These are phyloP conservation scores for Cladosporium sp. DNA, from an alignment of 2,329 filamentous ascomycete genomes.

Conservation along the genomic window DNA sequence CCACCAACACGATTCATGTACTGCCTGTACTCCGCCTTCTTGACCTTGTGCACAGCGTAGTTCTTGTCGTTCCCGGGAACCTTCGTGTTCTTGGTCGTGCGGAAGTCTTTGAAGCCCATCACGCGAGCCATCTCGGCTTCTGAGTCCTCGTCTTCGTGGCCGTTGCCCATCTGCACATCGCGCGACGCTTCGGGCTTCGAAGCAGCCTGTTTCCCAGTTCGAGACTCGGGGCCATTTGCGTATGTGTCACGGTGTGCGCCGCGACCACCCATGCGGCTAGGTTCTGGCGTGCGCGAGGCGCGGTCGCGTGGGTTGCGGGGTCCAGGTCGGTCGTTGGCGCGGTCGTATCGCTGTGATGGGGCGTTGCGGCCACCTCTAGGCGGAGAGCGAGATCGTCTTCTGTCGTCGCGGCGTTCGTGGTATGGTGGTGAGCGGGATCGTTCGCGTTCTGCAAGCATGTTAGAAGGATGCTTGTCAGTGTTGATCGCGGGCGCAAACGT, in stretches of 20 bases:
- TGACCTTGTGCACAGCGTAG: slow-evolving; percentile 83
- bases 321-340: slow-evolving; percentile 27
- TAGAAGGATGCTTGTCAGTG: slow-evolving; percentile 17
- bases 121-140: slow-evolving; percentile 75
- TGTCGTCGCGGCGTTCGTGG: slow-evolving; percentile 35
- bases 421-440: slow-evolving; percentile 35
- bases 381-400: slow-evolving; percentile 33
- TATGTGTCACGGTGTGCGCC: slow-evolving; percentile 23
- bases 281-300: slow-evolving; percentile 14
- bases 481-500: neutral
- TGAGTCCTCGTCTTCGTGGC: slow-evolving; percentile 56
- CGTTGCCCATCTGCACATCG: slow-evolving; percentile 30
- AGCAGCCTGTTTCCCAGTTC: slow-evolving; percentile 17
- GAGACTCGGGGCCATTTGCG: slow-evolving; percentile 18
- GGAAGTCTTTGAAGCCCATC: slow-evolving; percentile 90
- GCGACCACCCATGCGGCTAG: slow-evolving; percentile 19
- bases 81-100: slow-evolving; percentile 84
- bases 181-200: slow-evolving; percentile 20
- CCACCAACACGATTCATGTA: slow-evolving; percentile 89
- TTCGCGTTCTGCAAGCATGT: slow-evolving; percentile 31
- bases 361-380: slow-evolving; percentile 21
- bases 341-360: slow-evolving; percentile 26
- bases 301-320: slow-evolving; percentile 9
- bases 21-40: slow-evolving; percentile 92
- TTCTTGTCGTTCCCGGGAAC: slow-evolving; percentile 79